Conservation (phyloP, 1,139 yeast genomes). For the Kurtzmaniella quercitrusa region DNA sequence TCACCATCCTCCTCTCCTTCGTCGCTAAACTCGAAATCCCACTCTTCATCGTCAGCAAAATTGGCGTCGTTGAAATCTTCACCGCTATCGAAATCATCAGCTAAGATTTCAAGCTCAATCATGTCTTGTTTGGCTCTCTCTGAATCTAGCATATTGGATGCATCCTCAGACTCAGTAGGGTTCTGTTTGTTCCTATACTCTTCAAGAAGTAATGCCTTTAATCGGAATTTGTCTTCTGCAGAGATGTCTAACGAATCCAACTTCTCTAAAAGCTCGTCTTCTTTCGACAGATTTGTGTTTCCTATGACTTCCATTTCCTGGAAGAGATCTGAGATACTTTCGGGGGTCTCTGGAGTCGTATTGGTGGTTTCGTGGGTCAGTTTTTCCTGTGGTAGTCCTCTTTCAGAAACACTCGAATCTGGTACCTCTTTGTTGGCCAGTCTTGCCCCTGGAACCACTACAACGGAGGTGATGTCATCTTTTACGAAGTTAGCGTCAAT, state of each 20-base stretch:
- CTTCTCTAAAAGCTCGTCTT: slow-evolving; percentile 20
- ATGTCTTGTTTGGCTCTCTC: slow-evolving; percentile 21
- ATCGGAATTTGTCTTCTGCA: slow-evolving; percentile 48
- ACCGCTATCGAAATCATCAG: slow-evolving; percentile 45
- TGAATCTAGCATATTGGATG: slow-evolving; percentile 8
- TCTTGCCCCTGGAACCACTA: not conserved
- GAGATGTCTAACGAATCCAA: slow-evolving; percentile 37
- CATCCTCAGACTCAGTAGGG: not conserved
- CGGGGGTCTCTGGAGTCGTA: not conserved
- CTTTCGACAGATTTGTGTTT: slow-evolving; percentile 9
- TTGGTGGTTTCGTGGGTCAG: too few species aligned
- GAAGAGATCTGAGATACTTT: slow-evolving; percentile 25
- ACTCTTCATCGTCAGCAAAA: slow-evolving; percentile 37
- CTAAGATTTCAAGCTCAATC: slow-evolving; percentile 41
- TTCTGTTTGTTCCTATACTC: slow-evolving; percentile 10
- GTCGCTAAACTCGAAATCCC: slow-evolving; percentile 29
- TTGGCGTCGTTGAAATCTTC: slow-evolving; percentile 22
- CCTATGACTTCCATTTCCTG: slow-evolving; percentile 46
- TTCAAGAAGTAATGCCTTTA: slow-evolving; percentile 26
- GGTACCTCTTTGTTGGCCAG: not conserved
- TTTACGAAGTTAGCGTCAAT: not conserved
- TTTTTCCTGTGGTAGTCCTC: too few species aligned
- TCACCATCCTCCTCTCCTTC: slow-evolving; percentile 25
- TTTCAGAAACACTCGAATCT: too few species aligned
- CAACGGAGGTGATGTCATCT: not conserved